Percentiles rank a stretch among this genome's conserved stretches.
phyloP scores from a whole-genome alignment of 1,139 yeast genomes.

The Diutina mesorugosa region DNA sequence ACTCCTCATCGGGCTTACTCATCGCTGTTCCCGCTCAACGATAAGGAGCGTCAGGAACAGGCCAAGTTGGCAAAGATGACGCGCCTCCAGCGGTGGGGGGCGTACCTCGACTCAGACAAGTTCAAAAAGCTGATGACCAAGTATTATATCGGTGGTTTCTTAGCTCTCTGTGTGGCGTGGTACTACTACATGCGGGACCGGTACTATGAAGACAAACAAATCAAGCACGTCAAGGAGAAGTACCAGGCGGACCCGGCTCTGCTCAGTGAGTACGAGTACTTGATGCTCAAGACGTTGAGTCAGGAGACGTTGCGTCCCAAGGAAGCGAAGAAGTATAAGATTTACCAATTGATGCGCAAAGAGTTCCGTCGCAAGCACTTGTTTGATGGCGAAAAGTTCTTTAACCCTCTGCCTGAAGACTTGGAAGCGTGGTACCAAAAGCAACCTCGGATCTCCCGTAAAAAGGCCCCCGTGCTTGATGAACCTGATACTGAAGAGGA shows the following conservation, averaged over 20 bases:
- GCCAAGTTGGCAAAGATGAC: not conserved
- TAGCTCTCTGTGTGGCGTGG: slow-evolving; percentile 43
- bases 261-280: slow-evolving; percentile 48
- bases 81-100: slow-evolving; percentile 19
- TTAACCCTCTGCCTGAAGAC: slow-evolving; percentile 41
- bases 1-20: not conserved
- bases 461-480: not conserved
- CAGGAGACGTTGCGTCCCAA: slow-evolving; percentile 40
- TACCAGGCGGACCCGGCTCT: slow-evolving; percentile 23
- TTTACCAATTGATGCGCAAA: slow-evolving; percentile 40
- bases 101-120: slow-evolving; percentile 22
- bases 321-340: slow-evolving; percentile 39
- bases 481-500: not conserved
- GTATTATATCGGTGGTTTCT: slow-evolving; percentile 46
- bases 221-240: slow-evolving; percentile 30
- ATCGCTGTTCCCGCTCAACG: not conserved
- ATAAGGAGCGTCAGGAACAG: not conserved
- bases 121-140: slow-evolving; percentile 28
- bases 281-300: slow-evolving; percentile 43
- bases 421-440: slow-evolving; percentile 33
- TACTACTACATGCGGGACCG: slow-evolving; percentile 56
- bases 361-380: slow-evolving; percentile 36
- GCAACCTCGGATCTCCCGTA: slow-evolving; percentile 15
- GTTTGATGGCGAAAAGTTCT: slow-evolving; percentile 27
- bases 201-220: slow-evolving; percentile 52